Conservation (phyloP, 345 rosid genomes). For the Toxicodendron radicans region DNA sequence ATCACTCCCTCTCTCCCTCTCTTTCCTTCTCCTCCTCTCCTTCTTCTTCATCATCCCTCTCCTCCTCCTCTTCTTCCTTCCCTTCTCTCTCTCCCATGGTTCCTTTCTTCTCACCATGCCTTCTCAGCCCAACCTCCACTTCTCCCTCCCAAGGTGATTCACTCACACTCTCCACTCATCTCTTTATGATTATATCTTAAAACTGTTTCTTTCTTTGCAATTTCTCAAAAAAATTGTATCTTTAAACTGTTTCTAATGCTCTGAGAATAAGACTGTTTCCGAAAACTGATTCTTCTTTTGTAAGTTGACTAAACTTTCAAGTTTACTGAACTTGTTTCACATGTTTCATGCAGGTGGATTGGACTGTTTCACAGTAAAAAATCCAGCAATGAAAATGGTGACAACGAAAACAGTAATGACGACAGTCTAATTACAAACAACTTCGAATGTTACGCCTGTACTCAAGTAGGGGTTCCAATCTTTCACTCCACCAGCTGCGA, state of each 20-base stretch:
- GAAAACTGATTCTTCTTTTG: no score
- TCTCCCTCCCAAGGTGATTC: slow-evolving; percentile 39
- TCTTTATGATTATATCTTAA: not conserved
- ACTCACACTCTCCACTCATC: not conserved
- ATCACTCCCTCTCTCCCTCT: not conserved
- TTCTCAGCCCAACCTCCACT: slow-evolving; percentile 36
- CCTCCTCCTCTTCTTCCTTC: not conserved
- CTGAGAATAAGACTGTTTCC: no score
- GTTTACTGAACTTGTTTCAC: no score
- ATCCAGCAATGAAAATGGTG: slow-evolving; percentile 2
- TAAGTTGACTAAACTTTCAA: no score
- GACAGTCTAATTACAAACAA: slow-evolving; percentile 37
- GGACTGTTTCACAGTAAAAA: slow-evolving; percentile 30
- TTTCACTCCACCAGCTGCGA: slow-evolving; percentile 98
- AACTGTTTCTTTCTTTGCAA: no score
- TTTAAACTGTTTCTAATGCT: no score
- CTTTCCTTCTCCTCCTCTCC: not conserved
- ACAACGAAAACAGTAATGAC: slow-evolving; percentile 15
- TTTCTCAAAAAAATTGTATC: no score
- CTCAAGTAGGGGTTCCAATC: slow-evolving; percentile 86
- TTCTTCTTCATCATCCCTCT: not conserved
- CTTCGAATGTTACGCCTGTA: slow-evolving; percentile 90
- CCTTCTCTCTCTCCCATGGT: slow-evolving; percentile 41
- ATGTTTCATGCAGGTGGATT: slow-evolving; percentile 34
- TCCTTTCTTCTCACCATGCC: slow-evolving; percentile 39